Evolutionary conservation across 1,284 basidiomycete genomes (phyloP), one percentile per base, ranked within the genome.

Genomic region (Anthracocystis walkeri): DNA sequence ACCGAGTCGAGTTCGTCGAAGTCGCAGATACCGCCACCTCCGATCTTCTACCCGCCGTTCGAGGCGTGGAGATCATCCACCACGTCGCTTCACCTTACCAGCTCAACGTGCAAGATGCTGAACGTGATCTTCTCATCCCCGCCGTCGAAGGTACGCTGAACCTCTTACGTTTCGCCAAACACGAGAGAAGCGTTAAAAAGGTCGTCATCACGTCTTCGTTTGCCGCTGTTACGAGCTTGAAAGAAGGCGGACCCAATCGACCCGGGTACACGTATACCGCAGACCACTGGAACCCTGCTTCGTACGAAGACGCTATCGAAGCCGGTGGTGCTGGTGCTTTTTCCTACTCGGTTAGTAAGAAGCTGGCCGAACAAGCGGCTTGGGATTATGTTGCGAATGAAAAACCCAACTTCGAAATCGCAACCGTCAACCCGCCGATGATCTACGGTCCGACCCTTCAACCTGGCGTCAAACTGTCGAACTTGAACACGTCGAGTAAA

Each of bases 141-240:
- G 85, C 85, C 11, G 70, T 86, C 35, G 78, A 85, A 44, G 85
- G 85, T 2, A 86, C 84, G 0, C 68, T 85, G 25, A 77, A 80
- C 25, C 63, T 86, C 5, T 65, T 85, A 10, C 65, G 73, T 6
- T 79, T 76, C 27, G 83, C 83, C 11, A 76, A 79, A 45, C 70
- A 79, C 51, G 71, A 69, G 23, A 65, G 64, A 31, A 69, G 64
- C 35, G 79, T 84, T 29, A 75, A 81, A 58, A 69, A 78, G 46
- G 66, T 85, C 29, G 83, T 82, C 45, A 71, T 85, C 48, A 84
- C 83, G 25, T 78, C 75, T 4, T 79, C 79, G 8, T 80, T 83
- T 50, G 82, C 78, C 4, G 83, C 83, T 2, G 76, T 83, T 5
- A 79, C 75, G 12, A 74, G 68, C 54, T 63, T 82, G 41, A 67